phyloP scores from a whole-genome alignment of 331 rosid genomes.

The Ulmus americana region DNA sequence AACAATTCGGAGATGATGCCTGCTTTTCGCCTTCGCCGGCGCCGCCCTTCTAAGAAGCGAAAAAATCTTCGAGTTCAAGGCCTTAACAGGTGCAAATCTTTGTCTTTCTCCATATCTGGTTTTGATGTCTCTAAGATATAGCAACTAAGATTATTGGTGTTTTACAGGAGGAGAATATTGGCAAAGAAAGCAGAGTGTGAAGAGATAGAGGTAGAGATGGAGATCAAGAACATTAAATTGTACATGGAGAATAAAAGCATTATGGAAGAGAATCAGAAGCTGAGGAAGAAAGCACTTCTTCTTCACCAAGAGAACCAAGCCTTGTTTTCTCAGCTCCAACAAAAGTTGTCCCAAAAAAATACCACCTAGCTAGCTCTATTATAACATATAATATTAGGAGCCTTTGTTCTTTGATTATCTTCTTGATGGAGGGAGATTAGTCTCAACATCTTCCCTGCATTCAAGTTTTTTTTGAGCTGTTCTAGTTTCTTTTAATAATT shows the following conservation, averaged over 20 bases:
- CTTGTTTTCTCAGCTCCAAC: slow-evolving; percentile 53
- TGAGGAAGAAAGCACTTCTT: slow-evolving; percentile 61
- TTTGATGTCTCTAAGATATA: neutral
- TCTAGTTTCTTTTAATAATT: neutral
- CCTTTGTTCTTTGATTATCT: slow-evolving; percentile 8
- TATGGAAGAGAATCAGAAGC: slow-evolving; percentile 62
- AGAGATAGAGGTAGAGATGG: slow-evolving; percentile 38
- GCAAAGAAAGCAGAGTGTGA: slow-evolving; percentile 24
- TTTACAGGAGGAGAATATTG: slow-evolving; percentile 46
- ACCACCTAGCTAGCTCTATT: neutral
- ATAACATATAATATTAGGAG: neutral
- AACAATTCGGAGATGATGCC: slow-evolving; percentile 32
- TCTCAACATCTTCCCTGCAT: neutral
- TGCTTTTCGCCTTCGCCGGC: slow-evolving; percentile 24
- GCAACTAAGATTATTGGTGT: neutral
- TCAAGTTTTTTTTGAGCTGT: slow-evolving; percentile 2
- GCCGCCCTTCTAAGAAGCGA: slow-evolving; percentile 28
- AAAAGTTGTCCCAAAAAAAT: slow-evolving; percentile 27
- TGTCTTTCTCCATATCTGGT: neutral
- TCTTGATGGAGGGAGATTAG: neutral
- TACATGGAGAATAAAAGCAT: slow-evolving; percentile 58
- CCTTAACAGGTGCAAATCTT: slow-evolving; percentile 46
- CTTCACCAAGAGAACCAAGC: slow-evolving; percentile 69
- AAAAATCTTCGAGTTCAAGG: slow-evolving; percentile 34
- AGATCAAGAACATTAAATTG: slow-evolving; percentile 60